Conservation (phyloP, 139 green algal species). For the Haematococcus sp. region DNA sequence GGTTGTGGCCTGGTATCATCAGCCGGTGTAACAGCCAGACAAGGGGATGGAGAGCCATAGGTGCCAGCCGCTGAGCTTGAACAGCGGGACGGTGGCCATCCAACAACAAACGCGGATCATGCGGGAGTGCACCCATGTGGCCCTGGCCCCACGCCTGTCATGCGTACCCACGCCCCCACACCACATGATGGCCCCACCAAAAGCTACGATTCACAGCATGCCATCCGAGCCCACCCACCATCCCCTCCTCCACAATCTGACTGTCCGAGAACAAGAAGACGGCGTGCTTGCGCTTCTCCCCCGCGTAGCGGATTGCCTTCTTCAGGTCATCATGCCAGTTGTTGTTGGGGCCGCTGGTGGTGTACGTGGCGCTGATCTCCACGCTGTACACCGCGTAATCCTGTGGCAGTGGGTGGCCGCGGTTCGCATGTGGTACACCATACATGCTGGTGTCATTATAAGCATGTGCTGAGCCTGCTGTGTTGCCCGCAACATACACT, state of each 20-base stretch:
- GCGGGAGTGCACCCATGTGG: too few relatives aligned
- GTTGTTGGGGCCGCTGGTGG: slow-evolving; percentile 25
- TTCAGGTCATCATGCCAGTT: slow-evolving; percentile 78
- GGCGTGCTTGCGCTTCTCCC: slow-evolving; percentile 43
- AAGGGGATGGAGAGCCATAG: too few relatives aligned
- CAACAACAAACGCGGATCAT: too few relatives aligned
- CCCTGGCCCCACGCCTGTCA: too few relatives aligned
- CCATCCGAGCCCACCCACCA: slow-evolving; percentile 13
- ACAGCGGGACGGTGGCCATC: too few relatives aligned
- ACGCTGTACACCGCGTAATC: slow-evolving; percentile 25
- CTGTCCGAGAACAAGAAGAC: slow-evolving; percentile 74
- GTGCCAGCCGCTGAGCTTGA: too few relatives aligned
- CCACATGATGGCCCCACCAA: too few relatives aligned
- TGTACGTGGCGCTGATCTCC: slow-evolving; percentile 63
- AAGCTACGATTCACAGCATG: too few relatives aligned
- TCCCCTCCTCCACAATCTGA: slow-evolving; percentile 60
- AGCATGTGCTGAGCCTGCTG: not conserved
- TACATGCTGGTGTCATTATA: not conserved
- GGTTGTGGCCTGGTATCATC: too few relatives aligned
- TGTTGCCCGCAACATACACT: not conserved
- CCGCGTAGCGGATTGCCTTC: slow-evolving; percentile 50
- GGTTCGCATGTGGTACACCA: not conserved
- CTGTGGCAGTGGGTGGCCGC: not conserved
- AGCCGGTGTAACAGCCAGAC: too few relatives aligned
- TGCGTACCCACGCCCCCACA: too few relatives aligned